These are phyloP conservation scores for Canna indica DNA, from an alignment of 176 grass and related monocot genomes.

Conservation along the genomic window DNA sequence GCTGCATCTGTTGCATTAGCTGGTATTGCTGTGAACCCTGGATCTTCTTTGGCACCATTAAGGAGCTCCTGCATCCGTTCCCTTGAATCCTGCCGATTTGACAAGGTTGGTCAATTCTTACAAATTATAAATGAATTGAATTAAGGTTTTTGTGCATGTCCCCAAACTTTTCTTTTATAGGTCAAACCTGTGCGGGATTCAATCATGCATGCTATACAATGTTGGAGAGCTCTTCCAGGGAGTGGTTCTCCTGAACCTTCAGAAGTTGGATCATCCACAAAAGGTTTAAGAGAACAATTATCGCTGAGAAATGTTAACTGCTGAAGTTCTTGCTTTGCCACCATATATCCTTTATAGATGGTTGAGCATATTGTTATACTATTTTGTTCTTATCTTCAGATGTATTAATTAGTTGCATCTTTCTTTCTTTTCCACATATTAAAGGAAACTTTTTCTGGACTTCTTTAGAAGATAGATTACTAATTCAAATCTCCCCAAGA, in stretches of 20 bases:
- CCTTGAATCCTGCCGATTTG: conserved; percentile 88
- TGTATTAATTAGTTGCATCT: not conserved
- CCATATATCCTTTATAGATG: not conserved
- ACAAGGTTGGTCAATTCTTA: conserved; percentile 50
- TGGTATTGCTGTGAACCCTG: conserved; percentile 54
- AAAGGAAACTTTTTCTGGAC: not conserved
- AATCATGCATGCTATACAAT: conserved; percentile 60
- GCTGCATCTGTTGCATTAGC: conserved; percentile 68
- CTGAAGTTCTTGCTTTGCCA: not conserved
- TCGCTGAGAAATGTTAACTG: not conserved
- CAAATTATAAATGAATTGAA: not conserved
- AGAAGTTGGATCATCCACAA: conserved; percentile 76
- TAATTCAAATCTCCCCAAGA: not conserved
- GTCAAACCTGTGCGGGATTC: conserved; percentile 96
- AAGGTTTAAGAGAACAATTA: conserved; percentile 43
- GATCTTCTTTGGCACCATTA: conserved; percentile 51
- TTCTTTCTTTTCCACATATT: not conserved
- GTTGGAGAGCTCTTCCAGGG: conserved; percentile 84
- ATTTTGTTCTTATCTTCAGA: not conserved
- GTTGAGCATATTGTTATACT: not conserved
- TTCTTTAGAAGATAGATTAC: not conserved
- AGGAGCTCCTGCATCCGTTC: conserved; percentile 63
- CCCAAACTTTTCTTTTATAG: conserved; percentile 25
- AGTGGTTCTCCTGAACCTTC: conserved; percentile 70
- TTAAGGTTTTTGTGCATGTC: not conserved